Evolutionary conservation across 352 stramenopile genomes (phyloP), one percentile per base, ranked within the genome.

Genomic region (Pythium folliculosum): DNA sequence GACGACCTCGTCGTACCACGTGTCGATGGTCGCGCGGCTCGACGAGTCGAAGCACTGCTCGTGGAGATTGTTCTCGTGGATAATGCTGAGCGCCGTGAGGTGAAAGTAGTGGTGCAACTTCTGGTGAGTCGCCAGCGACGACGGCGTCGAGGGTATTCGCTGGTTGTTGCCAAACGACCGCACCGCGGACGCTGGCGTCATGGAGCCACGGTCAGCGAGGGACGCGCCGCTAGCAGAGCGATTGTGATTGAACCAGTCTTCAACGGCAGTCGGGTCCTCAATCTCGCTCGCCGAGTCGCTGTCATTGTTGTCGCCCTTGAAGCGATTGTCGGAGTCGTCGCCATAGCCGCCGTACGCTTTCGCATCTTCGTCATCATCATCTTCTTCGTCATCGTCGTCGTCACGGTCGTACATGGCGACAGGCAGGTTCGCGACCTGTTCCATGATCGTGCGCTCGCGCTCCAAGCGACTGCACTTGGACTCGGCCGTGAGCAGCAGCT

Each of bases 61-160:
- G 55, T 91, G 82, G 48, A 93, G 75, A 57, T 85, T 77, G 74
- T 94, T 93, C 63, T 96, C 86, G 69, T 94, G 82, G 50, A 96
- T 93, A 60, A 96, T 94, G 59, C 88, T 94, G 35, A 89, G 74
- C 22, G 88, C 88, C 5, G 88, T 93, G 52, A 96, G 63, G 53
- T 96, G 86, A 77, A 96, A 96, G 58, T 93, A 96, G 71, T 92
- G 86, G 32, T 96, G 81, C 23, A 96, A 73, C 63, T 94, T 94
- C 61, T 90, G 86, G 69, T 93, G 84, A 9, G 83, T 92, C 51
- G 86, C 84, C 25, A 88, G 67, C 53, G 90, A 86, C 25, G 80
- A 84, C 19, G 84, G 69, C 3, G 73, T 87, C 30, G 81, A 53
- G 19, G 75, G 67, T n/a, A 83, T 71, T 7, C 70, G 70, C 22